Conservation (phyloP, 1,284 basidiomycete genomes). For the Porogramme epimiltina region DNA sequence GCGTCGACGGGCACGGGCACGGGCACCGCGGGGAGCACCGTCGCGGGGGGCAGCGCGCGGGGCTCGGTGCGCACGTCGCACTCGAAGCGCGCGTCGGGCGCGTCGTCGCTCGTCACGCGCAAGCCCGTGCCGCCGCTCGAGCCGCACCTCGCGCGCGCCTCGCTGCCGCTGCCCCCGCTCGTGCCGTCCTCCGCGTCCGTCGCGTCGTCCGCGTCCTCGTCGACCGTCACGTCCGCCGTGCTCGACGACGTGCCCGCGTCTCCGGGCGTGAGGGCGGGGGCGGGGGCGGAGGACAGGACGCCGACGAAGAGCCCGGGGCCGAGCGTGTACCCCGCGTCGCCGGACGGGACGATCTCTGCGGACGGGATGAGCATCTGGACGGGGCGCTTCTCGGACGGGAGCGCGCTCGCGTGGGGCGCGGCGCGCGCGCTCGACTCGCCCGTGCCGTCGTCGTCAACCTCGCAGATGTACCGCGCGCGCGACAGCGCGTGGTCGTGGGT, state of each 20-base stretch:
- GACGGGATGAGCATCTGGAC: conserved; percentile 14
- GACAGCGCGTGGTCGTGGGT: conserved; percentile 10
- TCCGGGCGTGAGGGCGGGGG: background rate
- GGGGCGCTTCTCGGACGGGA: conserved; percentile 5
- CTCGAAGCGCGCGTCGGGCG: background rate
- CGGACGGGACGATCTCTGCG: background rate
- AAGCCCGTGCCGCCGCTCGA: background rate
- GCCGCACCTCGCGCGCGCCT: no score
- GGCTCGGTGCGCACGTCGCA: background rate
- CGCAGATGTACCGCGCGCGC: conserved; percentile 17
- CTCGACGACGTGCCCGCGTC: no score
- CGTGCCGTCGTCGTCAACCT: conserved; percentile 4
- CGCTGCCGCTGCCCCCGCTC: no score
- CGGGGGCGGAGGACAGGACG: background rate
- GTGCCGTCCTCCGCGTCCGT: no score
- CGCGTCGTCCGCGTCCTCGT: background rate
- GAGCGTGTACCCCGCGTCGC: background rate
- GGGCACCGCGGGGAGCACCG: background rate
- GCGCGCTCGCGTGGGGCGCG: background rate
- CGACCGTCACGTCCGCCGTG: background rate
- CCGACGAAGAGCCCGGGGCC: background rate
- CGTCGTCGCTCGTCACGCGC: background rate
- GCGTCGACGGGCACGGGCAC: background rate
- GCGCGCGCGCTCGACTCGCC: conserved; percentile 12
- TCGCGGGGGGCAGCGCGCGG: background rate